These are phyloP conservation scores for Penicillium lividum DNA, from an alignment of 495 filamentous ascomycete species.

Conservation along the genomic window DNA sequence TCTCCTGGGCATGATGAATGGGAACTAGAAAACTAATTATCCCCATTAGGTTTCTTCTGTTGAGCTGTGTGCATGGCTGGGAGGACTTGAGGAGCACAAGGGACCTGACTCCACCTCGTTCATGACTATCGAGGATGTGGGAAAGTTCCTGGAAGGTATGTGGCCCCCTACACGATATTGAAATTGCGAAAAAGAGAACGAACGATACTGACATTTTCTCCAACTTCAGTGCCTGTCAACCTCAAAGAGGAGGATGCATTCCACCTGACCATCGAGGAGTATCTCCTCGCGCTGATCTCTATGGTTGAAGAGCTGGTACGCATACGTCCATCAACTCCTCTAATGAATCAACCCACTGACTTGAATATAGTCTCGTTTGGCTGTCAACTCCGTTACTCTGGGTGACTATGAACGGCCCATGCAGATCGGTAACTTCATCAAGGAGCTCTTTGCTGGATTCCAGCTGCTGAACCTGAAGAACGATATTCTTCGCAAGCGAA, in stretches of 20 bases:
- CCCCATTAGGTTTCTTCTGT: slow-evolving; percentile 57
- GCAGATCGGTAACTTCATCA: slow-evolving; percentile 87
- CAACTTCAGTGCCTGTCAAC: slow-evolving; percentile 80
- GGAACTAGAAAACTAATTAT: background rate
- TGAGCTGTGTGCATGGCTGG: slow-evolving; percentile 76
- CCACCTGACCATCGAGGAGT: slow-evolving; percentile 96
- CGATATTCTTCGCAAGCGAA: slow-evolving; percentile 81
- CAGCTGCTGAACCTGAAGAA: slow-evolving; percentile 98
- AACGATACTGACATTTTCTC: slow-evolving; percentile 4
- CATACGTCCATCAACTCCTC: background rate
- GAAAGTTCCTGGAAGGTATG: slow-evolving; percentile 70
- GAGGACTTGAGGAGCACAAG: slow-evolving; percentile 56
- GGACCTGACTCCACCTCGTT: slow-evolving; percentile 50
- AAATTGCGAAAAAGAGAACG: background rate
- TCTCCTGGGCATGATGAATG: background rate
- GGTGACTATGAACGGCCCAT: slow-evolving; percentile 83
- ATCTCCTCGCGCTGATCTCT: slow-evolving; percentile 80
- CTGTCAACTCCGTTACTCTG: slow-evolving; percentile 94
- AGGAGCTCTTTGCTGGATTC: slow-evolving; percentile 92
- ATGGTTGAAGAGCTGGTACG: slow-evolving; percentile 85
- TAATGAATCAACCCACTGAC: slow-evolving; percentile 7
- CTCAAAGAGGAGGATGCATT: slow-evolving; percentile 87
- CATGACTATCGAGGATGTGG: slow-evolving; percentile 85
- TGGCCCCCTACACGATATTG: background rate
- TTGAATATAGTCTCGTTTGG: slow-evolving; percentile 66